Evolutionary conservation across 2,329 filamentous ascomycete species (phyloP).

Genomic region (Arthroderma sp.): DNA sequence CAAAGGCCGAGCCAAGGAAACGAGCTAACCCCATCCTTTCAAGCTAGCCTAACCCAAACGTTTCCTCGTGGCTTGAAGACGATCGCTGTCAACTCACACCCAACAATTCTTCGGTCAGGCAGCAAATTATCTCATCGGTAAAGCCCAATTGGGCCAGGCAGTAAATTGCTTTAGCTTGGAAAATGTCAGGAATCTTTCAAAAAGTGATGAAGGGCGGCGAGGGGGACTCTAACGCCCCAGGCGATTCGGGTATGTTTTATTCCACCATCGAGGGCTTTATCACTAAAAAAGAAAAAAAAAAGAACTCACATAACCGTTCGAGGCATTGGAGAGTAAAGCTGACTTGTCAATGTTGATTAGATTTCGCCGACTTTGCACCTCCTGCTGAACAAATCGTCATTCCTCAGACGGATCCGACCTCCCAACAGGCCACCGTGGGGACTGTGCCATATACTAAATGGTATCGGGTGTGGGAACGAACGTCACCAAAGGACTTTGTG

Average conservation of each 20-base stretch:
- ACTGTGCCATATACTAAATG: conserved; percentile 71
- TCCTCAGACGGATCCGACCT: conserved; percentile 17
- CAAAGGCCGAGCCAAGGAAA: too few relatives aligned
- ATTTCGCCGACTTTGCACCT: conserved; percentile 9
- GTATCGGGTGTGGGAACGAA: conserved; percentile 93
- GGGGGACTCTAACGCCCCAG: conserved; percentile 9
- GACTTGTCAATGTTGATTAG: background rate
- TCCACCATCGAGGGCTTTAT: too few relatives aligned
- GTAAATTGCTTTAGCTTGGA: background rate
- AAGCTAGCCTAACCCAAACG: too few relatives aligned
- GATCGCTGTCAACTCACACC: too few relatives aligned
- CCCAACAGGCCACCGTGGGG: conserved; percentile 31
- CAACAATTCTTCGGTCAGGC: too few relatives aligned
- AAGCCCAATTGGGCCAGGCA: too few relatives aligned
- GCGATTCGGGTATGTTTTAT: conserved; percentile 12
- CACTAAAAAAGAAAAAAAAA: too few relatives aligned
- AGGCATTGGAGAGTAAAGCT: conserved; percentile 20
- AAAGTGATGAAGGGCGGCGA: conserved; percentile 14
- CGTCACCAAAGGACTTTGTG: conserved; percentile 70
- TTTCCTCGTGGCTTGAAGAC: too few relatives aligned
- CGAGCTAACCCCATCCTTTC: too few relatives aligned
- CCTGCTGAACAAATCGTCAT: conserved; percentile 14
- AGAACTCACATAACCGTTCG: conserved; percentile 23
- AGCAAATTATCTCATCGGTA: too few relatives aligned
- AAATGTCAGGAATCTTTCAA: conserved; percentile 15